Evolutionary conservation across 2,329 filamentous ascomycete genomes (phyloP).

Genomic region (Curvularia spicifera): DNA sequence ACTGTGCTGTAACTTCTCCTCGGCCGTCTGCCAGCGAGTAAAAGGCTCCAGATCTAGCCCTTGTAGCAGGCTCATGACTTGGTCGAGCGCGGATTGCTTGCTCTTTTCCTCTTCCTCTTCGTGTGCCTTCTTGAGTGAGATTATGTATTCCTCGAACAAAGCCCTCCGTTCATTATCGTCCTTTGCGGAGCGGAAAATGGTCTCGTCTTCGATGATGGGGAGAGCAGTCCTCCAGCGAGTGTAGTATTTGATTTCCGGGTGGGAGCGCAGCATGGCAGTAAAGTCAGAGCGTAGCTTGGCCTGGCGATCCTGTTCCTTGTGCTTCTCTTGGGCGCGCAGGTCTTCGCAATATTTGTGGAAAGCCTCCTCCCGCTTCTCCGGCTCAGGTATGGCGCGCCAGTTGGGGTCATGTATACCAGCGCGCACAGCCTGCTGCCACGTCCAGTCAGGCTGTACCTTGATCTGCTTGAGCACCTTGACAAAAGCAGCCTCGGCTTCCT

Average conservation of each 20-base stretch:
- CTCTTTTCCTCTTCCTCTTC: conserved; percentile 74
- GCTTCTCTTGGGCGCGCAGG: conserved; percentile 89
- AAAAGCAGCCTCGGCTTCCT: conserved; percentile 93
- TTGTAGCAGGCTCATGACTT: conserved; percentile 78
- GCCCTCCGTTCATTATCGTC: conserved; percentile 86
- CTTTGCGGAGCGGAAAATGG: conserved; percentile 89
- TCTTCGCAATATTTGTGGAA: conserved; percentile 97
- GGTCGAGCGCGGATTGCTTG: conserved; percentile 82
- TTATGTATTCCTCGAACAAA: conserved; percentile 91
- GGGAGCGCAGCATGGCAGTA: conserved; percentile 91
- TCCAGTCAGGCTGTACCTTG: conserved; percentile 88
- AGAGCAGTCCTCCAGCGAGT: conserved; percentile 96
- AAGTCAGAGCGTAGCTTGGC: conserved; percentile 93
- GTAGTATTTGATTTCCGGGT: conserved; percentile 96
- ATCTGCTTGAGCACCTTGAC: conserved; percentile 85
- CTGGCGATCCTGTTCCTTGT: conserved; percentile 89
- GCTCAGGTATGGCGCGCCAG: conserved; percentile 90
- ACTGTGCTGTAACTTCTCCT: conserved; percentile 78
- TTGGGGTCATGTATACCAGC: conserved; percentile 88
- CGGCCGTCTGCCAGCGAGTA: conserved; percentile 91
- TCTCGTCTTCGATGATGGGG: conserved; percentile 92
- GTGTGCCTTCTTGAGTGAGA: conserved; percentile 81
- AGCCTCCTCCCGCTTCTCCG: conserved; percentile 84
- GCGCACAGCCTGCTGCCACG: conserved; percentile 88
- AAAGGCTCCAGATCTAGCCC: conserved; percentile 87